Evolutionary conservation across 345 rosid species (phyloP).

Genomic region (Brassica incana): DNA sequence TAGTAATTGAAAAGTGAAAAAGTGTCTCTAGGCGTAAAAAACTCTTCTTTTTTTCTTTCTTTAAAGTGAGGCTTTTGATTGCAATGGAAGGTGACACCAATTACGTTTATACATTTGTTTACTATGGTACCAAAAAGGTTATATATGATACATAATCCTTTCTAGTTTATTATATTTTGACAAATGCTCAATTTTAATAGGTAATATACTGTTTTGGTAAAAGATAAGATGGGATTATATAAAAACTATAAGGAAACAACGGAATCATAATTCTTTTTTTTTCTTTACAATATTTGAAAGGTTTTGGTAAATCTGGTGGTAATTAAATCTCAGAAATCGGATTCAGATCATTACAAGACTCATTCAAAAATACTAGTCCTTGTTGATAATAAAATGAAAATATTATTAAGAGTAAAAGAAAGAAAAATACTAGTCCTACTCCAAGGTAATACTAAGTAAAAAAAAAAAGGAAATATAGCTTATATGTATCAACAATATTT

Average conservation of each 20-base stretch:
- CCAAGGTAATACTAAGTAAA: too few relatives aligned
- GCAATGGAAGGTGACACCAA: not conserved
- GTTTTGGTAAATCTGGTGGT: not conserved
- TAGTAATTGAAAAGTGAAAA: too few relatives aligned
- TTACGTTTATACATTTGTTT: slow-evolving; percentile 9
- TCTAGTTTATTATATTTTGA: not conserved
- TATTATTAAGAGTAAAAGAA: too few relatives aligned
- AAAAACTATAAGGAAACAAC: not conserved
- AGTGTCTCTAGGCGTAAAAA: too few relatives aligned
- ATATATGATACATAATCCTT: not conserved
- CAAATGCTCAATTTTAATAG: not conserved
- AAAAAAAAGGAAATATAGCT: too few relatives aligned
- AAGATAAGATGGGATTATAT: not conserved
- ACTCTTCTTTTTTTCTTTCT: too few relatives aligned
- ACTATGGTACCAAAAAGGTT: not conserved
- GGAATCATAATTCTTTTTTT: not conserved
- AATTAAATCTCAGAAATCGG: not conserved
- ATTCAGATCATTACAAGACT: slow-evolving; percentile 2
- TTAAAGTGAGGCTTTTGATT: not conserved
- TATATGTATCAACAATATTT: too few relatives aligned
- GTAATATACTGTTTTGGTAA: not conserved
- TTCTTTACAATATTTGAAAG: not conserved
- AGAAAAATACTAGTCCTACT: too few relatives aligned
- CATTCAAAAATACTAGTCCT: too few relatives aligned
- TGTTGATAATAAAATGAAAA: too few relatives aligned